Base-by-base conservation (phyloP, 2,329 filamentous ascomycete genomes). In the Hymenoscyphus scutula region DNA sequence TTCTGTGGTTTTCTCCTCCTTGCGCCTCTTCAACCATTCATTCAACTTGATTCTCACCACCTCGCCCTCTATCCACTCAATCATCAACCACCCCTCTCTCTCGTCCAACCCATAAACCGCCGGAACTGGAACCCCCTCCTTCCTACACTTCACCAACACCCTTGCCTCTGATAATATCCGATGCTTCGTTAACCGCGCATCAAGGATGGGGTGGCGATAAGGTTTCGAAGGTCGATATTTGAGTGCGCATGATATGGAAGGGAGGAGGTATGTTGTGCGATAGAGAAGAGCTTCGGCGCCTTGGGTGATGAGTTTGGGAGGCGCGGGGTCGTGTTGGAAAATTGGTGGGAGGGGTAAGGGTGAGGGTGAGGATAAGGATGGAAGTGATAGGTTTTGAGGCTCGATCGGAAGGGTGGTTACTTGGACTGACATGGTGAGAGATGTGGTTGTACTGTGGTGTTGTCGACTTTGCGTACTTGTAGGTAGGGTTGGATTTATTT, bases 211-310 rank as follows among this genome's bases (percentile, higher is more conserved):
- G 77, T 99, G 95, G 23, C 95, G 86, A 84, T 96, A 99, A 29
- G 90, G 86, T 79, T 99, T 99, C 29, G 87, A 82, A 0, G 94
- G 93, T 0, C 95, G 91, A 81, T 96, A 88, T 79, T 99, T 99
- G 66, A 98, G 85, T 0, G 94, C 91, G 74, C 88, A 90, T 15
- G 89, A 85, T 10, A 85, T 80, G 62, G 81, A 75, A 45, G 90
- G 84, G 1, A 83, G 75, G 60, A 97, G 87, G 78, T 91, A 96
- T 61, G 85, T 88, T 19, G 91, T 94, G 76, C 87, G 89, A 85
- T 96, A 98, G 74, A 99, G 86, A 68, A 94, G 91, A 64, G 91
- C 93, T 84, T 99, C 95, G 74, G 95, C 95, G 78, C 95, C 95
- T 82, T 98, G 95, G 62, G 91, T 89, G 70, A 98, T 85, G 72